Conservation (phyloP, 352 stramenopile species). For the Phytopythium cucurbitacearum region DNA sequence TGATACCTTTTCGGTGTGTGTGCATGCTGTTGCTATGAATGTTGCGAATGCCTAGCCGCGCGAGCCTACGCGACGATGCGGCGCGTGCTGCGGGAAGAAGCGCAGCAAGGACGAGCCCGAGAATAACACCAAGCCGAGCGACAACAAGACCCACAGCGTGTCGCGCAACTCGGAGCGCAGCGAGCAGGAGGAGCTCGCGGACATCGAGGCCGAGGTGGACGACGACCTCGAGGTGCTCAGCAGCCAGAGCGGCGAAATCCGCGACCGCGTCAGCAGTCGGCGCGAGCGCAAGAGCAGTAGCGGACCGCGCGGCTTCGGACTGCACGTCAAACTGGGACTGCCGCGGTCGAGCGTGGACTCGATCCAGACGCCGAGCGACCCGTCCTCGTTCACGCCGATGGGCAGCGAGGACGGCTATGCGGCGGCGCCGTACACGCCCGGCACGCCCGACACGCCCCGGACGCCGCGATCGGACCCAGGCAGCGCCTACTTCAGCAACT, state of each 20-base stretch:
- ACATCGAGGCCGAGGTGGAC: slow-evolving; percentile 74
- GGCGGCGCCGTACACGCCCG: slow-evolving; percentile 38
- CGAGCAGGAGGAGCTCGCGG: slow-evolving; percentile 61
- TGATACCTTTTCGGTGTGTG: background rate
- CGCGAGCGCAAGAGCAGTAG: slow-evolving; percentile 24
- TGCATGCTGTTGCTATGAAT: background rate
- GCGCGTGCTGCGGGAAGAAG: slow-evolving; percentile 1
- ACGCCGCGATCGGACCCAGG: slow-evolving; percentile 53
- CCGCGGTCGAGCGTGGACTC: slow-evolving; percentile 5
- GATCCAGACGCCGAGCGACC: slow-evolving; percentile 3
- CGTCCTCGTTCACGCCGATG: slow-evolving; percentile 26
- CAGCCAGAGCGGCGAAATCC: slow-evolving; percentile 56
- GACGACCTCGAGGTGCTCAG: slow-evolving; percentile 77
- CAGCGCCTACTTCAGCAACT: slow-evolving; percentile 57
- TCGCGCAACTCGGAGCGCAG: slow-evolving; percentile 50
- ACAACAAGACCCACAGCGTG: slow-evolving; percentile 46
- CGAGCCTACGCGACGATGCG: slow-evolving; percentile 1
- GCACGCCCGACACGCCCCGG: slow-evolving; percentile 24
- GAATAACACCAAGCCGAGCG: slow-evolving; percentile 31
- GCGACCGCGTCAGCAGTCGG: slow-evolving; percentile 32
- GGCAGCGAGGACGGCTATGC: slow-evolving; percentile 44
- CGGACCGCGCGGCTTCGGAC: slow-evolving; percentile 46
- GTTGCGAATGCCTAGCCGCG: slow-evolving; percentile 1
- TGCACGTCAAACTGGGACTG: slow-evolving; percentile 52
- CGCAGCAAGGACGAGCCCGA: slow-evolving; percentile 2